A percentile compares a stretch with the other conserved stretches of the same genome.
Evolutionary conservation across 352 stramenopile genomes (phyloP).

Genomic region (Phytophthora idaei): DNA sequence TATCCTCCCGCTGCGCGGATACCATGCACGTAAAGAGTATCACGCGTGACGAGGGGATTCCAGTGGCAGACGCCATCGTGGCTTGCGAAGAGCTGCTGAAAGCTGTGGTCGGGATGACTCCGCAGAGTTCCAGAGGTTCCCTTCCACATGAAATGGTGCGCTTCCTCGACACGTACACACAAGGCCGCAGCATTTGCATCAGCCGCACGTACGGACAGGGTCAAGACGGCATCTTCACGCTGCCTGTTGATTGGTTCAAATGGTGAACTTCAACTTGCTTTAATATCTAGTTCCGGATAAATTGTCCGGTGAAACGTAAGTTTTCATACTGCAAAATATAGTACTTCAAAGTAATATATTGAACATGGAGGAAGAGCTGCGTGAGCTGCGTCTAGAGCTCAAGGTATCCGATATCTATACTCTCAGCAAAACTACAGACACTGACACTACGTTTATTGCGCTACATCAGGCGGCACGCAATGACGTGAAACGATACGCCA

Average conservation of each 20-base stretch:
- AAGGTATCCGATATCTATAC: conserved; percentile 15
- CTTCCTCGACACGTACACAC: conserved; percentile 38
- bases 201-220: conserved; percentile 43
- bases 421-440: background rate
- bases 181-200: conserved; percentile 39
- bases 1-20: conserved; percentile 41
- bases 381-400: conserved; percentile 32
- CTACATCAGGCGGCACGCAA: conserved; percentile 27
- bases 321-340: conserved; percentile 10
- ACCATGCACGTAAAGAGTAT: conserved; percentile 41
- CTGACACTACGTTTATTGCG: background rate
- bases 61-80: conserved; percentile 36
- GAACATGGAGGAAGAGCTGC: conserved; percentile 32
- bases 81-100: conserved; percentile 43
- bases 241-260: conserved; percentile 52
- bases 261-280: conserved; percentile 36
- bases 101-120: conserved; percentile 34
- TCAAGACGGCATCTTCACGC: conserved; percentile 50
- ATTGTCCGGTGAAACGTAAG: conserved; percentile 8
- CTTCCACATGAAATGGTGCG: conserved; percentile 33
- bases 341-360: background rate
- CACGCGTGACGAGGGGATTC: conserved; percentile 41
- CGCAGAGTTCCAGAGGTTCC: conserved; percentile 19
- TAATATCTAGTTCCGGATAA: conserved; percentile 2
- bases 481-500: conserved; percentile 46